phyloP scores from a whole-genome alignment of 2,329 filamentous ascomycete species.

The Cladosporium oxysporum region DNA sequence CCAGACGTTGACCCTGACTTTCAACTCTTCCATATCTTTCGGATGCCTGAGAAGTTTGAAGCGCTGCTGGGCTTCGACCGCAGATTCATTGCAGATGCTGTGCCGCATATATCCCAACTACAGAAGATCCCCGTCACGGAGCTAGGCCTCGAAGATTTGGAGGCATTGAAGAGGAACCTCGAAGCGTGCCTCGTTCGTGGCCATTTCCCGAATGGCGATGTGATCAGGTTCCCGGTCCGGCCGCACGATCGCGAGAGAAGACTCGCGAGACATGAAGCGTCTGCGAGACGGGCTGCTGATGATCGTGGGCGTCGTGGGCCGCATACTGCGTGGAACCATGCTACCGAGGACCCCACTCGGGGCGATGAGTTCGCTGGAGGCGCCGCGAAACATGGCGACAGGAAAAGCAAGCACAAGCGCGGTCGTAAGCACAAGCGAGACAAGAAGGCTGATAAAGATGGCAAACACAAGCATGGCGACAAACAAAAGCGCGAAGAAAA shows the following conservation, averaged over 20 bases:
- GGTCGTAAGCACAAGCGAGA: neutral
- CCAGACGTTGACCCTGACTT: neutral
- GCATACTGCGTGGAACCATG: no score
- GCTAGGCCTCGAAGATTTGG: neutral
- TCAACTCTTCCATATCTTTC: slow-evolving; percentile 4
- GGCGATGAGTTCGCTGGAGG: no score
- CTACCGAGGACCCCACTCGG: no score
- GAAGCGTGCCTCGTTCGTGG: neutral
- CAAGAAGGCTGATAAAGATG: neutral
- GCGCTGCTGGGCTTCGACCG: neutral
- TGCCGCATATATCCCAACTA: neutral
- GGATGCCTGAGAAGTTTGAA: neutral
- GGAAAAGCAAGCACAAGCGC: neutral
- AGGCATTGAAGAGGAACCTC: neutral
- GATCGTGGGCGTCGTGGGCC: no score
- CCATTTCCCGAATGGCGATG: neutral
- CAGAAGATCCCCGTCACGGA: neutral
- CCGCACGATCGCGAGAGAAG: neutral
- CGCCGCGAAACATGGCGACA: neutral
- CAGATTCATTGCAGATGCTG: slow-evolving; percentile 3
- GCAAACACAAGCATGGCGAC: neutral
- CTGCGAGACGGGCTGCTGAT: neutral
- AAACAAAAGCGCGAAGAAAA: neutral
- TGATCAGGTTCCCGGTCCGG: neutral
- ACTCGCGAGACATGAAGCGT: neutral